These are phyloP conservation scores for Ceratobasidium sp. DNA, from an alignment of 1,284 basidiomycete genomes.

Conservation along the genomic window DNA sequence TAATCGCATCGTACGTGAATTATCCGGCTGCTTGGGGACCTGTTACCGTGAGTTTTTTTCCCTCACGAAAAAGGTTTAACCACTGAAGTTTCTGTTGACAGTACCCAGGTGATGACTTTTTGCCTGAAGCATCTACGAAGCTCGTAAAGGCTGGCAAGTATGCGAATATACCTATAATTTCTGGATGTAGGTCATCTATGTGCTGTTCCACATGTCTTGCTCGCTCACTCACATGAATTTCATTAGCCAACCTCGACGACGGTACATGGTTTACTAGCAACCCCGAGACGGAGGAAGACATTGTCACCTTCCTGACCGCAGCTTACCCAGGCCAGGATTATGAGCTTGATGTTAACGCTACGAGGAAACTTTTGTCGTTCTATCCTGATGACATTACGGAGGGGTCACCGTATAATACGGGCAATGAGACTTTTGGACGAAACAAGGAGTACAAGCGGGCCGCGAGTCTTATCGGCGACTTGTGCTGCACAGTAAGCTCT, in stretches of 20 bases:
- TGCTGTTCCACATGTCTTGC: background rate
- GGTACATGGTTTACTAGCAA: slow-evolving; percentile 22
- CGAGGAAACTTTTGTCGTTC: background rate
- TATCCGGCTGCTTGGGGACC: slow-evolving; percentile 36
- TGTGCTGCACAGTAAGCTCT: slow-evolving; percentile 20
- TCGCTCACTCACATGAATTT: background rate
- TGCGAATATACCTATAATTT: slow-evolving; percentile 35
- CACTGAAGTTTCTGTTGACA: background rate
- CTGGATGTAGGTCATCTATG: background rate
- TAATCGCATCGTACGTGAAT: slow-evolving; percentile 16
- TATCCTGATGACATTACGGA: slow-evolving; percentile 15
- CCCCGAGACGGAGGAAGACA: background rate
- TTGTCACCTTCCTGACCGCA: slow-evolving; percentile 11
- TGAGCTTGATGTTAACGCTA: no score
- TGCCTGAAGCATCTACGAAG: slow-evolving; percentile 9
- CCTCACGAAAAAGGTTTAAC: background rate
- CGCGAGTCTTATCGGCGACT: slow-evolving; percentile 18
- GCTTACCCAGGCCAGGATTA: background rate
- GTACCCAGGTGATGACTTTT: slow-evolving; percentile 18
- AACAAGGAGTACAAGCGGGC: slow-evolving; percentile 25
- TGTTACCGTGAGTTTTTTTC: slow-evolving; percentile 1
- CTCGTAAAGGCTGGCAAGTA: slow-evolving; percentile 21
- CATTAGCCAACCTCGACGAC: slow-evolving; percentile 26
- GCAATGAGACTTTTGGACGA: slow-evolving; percentile 30
- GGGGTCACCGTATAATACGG: slow-evolving; percentile 28